These are phyloP conservation scores for Daldinia decipiens DNA, from an alignment of 495 filamentous ascomycete species.

Conservation along the genomic window DNA sequence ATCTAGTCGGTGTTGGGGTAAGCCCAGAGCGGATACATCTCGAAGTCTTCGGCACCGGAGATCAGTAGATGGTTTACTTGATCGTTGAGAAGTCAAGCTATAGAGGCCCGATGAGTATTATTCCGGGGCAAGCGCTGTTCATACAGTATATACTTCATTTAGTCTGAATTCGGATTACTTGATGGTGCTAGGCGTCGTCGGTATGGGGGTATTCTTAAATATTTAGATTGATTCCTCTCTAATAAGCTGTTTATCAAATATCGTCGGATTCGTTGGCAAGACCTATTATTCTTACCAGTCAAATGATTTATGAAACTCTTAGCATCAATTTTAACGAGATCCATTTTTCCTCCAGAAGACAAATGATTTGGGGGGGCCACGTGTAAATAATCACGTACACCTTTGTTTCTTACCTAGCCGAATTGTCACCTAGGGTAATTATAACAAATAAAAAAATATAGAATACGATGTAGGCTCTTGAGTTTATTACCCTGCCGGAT, in stretches of 20 bases:
- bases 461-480: background rate
- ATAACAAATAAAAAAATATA: no score
- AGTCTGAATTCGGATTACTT: background rate
- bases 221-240: background rate
- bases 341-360: no score
- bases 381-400: no score
- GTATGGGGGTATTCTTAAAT: background rate
- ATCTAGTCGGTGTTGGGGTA: slow-evolving; percentile 64
- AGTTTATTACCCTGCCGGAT: background rate
- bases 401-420: no score
- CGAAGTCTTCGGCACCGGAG: slow-evolving; percentile 75
- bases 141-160: background rate
- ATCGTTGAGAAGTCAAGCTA: no score
- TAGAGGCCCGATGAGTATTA: background rate
- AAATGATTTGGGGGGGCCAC: no score
- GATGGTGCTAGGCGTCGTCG: background rate
- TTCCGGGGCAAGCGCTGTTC: background rate
- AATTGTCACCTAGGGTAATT: no score
- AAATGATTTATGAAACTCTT: no score
- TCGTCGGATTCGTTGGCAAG: background rate
- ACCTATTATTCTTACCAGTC: no score
- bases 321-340: no score
- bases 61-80: slow-evolving; percentile 29
- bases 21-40: slow-evolving; percentile 65
- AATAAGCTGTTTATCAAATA: background rate